These are phyloP conservation scores for Cyclotella distinguenda DNA, from an alignment of 108 stramenopile genomes.

Conservation along the genomic window DNA sequence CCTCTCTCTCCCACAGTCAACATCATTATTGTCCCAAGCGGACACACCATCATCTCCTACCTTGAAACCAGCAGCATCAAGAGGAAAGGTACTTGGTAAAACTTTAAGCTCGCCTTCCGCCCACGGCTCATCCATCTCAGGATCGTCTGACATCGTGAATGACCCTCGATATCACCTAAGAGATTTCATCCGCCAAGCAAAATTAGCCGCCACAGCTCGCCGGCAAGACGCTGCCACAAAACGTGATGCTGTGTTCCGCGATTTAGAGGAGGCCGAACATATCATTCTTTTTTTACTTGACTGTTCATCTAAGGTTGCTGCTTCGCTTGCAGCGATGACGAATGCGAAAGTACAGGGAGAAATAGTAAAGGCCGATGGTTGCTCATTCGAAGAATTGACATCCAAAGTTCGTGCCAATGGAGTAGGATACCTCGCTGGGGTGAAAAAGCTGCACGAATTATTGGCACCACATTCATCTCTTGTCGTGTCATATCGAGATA, in stretches of 20 bases:
- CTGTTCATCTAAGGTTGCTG: constrained; percentile 20
- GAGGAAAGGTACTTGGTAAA: constrained; percentile 31
- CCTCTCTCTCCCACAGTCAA: constrained; percentile 19
- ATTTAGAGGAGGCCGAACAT: constrained; percentile 40
- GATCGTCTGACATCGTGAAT: not conserved
- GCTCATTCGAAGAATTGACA: constrained; percentile 24
- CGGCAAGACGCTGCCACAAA: constrained; percentile 1
- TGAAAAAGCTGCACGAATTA: constrained; percentile 32
- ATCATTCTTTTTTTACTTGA: constrained; percentile 31
- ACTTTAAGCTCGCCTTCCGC: not conserved
- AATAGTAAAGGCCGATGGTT: not conserved
- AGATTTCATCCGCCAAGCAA: constrained; percentile 4
- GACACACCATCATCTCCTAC: not conserved
- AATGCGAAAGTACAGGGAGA: constrained; percentile 9
- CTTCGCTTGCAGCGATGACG: constrained; percentile 33
- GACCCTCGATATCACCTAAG: constrained; percentile 3
- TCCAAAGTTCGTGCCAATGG: constrained; percentile 26
- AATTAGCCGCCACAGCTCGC: constrained; percentile 14
- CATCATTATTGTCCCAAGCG: not conserved
- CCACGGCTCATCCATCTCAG: not conserved
- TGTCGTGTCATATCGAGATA: constrained; percentile 30
- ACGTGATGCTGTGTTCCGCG: constrained; percentile 12
- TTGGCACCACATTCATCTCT: constrained; percentile 36
- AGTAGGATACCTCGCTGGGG: constrained; percentile 35
- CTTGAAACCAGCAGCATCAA: constrained; percentile 13